phyloP scores from a whole-genome alignment of 805 yeast genomes.

The Kluyveromyces siamensis region DNA sequence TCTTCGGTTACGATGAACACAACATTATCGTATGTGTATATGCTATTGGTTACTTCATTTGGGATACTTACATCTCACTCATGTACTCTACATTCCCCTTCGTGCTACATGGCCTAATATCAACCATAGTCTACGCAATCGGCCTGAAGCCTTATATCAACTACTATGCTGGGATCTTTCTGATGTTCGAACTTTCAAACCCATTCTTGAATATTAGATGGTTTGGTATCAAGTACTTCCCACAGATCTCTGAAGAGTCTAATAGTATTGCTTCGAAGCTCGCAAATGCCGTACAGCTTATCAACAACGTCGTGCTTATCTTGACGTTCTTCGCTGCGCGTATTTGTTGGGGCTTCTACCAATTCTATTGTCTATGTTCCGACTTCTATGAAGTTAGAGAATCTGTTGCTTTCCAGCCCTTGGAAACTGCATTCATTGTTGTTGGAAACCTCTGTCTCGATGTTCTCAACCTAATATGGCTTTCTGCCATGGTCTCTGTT shows the following conservation, averaged over 20 bases:
- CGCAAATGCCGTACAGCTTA: constrained; percentile 51
- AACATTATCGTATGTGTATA: constrained; percentile 24
- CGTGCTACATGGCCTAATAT: constrained; percentile 67
- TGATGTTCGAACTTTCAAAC: constrained; percentile 76
- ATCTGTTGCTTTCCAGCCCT: constrained; percentile 36
- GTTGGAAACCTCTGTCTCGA: constrained; percentile 53
- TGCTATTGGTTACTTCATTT: constrained; percentile 72
- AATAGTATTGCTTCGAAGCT: constrained; percentile 5
- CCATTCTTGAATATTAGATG: constrained; percentile 86
- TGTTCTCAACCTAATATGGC: constrained; percentile 68
- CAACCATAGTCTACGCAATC: constrained; percentile 59
- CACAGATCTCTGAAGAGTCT: constrained; percentile 9
- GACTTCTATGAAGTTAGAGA: constrained; percentile 38
- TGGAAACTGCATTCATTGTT: constrained; percentile 28
- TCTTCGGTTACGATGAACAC: constrained; percentile 18
- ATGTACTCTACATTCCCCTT: constrained; percentile 51
- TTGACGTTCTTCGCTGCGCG: constrained; percentile 61
- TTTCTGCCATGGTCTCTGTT: constrained; percentile 61
- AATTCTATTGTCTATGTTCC: constrained; percentile 40
- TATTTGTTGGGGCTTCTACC: constrained; percentile 74
- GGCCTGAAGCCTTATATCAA: constrained; percentile 62
- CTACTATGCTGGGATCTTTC: constrained; percentile 70
- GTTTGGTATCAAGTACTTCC: constrained; percentile 44
- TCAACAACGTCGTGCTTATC: constrained; percentile 41
- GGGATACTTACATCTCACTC: constrained; percentile 70